Evolutionary conservation across 1,284 basidiomycete species (phyloP).

Genomic region (Tilletia setariae): DNA sequence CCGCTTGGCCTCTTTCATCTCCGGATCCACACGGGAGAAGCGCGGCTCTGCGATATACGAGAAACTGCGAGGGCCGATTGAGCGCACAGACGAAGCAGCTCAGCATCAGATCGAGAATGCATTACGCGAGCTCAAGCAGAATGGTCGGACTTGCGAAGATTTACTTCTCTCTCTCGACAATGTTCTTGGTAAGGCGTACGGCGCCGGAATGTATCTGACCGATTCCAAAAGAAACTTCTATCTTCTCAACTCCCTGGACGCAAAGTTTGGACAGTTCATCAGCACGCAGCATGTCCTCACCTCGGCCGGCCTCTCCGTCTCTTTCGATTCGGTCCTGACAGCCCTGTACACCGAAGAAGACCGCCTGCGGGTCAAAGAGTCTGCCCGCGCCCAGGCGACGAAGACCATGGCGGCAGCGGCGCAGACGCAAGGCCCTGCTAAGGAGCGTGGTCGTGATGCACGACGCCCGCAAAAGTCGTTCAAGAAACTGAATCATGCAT

Average conservation of each 20-base stretch:
- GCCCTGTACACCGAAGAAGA: background rate
- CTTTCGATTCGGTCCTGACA: background rate
- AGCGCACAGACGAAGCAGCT: background rate
- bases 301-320: background rate
- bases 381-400: background rate
- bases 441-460: too few relatives aligned
- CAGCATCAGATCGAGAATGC: background rate
- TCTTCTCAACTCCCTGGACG: background rate
- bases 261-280: background rate
- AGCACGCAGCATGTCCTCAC: background rate
- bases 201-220: background rate
- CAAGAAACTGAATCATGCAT: background rate
- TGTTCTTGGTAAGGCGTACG: background rate
- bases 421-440: background rate
- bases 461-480: background rate
- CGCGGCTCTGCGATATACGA: background rate
- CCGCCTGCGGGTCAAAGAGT: background rate
- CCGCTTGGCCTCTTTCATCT: background rate
- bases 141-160: background rate
- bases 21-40: background rate
- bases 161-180: background rate
- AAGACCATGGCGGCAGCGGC: background rate
- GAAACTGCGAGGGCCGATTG: background rate
- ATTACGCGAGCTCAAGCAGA: background rate
- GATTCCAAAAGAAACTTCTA: background rate